Percentiles rank a stretch among this genome's conserved stretches.
These are phyloP conservation scores for Penicillium coffeae DNA, from an alignment of 495 filamentous ascomycete genomes.

Conservation along the genomic window DNA sequence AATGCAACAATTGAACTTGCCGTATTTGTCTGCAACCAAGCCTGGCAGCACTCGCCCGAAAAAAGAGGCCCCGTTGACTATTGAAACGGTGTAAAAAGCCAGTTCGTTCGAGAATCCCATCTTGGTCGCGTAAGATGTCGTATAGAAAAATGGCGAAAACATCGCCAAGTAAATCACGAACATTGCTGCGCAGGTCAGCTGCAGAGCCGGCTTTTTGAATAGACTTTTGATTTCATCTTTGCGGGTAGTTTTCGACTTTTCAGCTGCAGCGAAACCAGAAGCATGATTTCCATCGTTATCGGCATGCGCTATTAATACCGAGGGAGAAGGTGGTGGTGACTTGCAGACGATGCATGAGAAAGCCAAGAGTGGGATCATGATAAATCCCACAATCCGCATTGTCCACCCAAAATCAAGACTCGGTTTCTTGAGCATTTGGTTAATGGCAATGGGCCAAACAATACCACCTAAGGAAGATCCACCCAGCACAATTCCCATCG, in stretches of 20 bases:
- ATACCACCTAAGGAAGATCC: slow-evolving; percentile 59
- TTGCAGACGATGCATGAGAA: slow-evolving; percentile 40
- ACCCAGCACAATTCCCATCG: slow-evolving; percentile 50
- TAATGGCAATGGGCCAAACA: slow-evolving; percentile 43
- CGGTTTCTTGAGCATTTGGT: slow-evolving; percentile 27
- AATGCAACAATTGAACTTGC: slow-evolving; percentile 68
- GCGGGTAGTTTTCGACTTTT: background rate
- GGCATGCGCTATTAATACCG: no score
- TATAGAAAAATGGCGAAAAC: slow-evolving; percentile 47
- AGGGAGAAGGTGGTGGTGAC: background rate
- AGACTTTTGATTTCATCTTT: slow-evolving; percentile 18
- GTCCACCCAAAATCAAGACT: slow-evolving; percentile 47
- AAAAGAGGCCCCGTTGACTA: slow-evolving; percentile 45
- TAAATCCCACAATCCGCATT: slow-evolving; percentile 46
- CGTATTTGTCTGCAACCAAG: slow-evolving; percentile 63
- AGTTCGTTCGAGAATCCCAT: slow-evolving; percentile 35
- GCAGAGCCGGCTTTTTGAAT: slow-evolving; percentile 26
- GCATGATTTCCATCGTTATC: no score
- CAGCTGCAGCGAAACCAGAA: no score
- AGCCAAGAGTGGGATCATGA: slow-evolving; percentile 51
- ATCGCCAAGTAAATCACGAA: slow-evolving; percentile 45
- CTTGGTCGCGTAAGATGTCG: slow-evolving; percentile 30
- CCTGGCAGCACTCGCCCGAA: slow-evolving; percentile 46
- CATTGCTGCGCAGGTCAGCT: slow-evolving; percentile 46
- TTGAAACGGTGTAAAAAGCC: slow-evolving; percentile 41